Conservation (phyloP, 306 rosid genomes). For the Cicer yamashitae region DNA sequence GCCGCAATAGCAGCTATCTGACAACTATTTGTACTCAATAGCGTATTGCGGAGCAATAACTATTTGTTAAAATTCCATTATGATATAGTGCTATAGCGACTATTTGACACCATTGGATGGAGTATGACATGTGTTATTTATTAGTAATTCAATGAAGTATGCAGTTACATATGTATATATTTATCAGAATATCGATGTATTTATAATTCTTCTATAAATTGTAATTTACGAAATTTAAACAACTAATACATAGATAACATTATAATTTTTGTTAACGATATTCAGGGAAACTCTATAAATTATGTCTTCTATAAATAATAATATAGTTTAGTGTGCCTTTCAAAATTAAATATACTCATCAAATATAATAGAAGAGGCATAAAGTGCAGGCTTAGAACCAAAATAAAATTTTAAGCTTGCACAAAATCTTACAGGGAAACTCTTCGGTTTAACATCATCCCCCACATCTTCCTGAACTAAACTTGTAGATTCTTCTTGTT, state of each 20-base stretch:
- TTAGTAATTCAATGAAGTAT: not conserved
- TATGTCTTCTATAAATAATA: not conserved
- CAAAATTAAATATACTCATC: not conserved
- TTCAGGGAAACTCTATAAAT: not conserved
- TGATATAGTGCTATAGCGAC: too few species aligned
- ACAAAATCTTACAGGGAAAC: slow-evolving; percentile 48
- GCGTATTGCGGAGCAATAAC: too few species aligned
- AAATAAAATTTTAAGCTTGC: not conserved
- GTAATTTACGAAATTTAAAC: not conserved
- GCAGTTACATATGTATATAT: not conserved
- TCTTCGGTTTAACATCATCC: slow-evolving; percentile 44
- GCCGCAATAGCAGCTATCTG: too few species aligned
- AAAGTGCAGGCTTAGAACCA: not conserved
- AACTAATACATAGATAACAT: not conserved
- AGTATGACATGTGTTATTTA: slow-evolving; percentile 18
- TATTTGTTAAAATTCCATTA: too few species aligned
- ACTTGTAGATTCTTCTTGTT: slow-evolving; percentile 47
- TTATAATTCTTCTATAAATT: not conserved
- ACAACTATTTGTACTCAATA: too few species aligned
- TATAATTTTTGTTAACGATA: not conserved
- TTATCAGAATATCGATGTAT: not conserved
- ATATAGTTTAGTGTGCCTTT: too few species aligned
- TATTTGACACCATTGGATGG: too few species aligned
- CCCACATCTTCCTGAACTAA: slow-evolving; percentile 41
- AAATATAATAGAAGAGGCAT: not conserved